These are phyloP conservation scores for Hibiscus syriacus DNA, from an alignment of 345 rosid genomes.

Conservation along the genomic window DNA sequence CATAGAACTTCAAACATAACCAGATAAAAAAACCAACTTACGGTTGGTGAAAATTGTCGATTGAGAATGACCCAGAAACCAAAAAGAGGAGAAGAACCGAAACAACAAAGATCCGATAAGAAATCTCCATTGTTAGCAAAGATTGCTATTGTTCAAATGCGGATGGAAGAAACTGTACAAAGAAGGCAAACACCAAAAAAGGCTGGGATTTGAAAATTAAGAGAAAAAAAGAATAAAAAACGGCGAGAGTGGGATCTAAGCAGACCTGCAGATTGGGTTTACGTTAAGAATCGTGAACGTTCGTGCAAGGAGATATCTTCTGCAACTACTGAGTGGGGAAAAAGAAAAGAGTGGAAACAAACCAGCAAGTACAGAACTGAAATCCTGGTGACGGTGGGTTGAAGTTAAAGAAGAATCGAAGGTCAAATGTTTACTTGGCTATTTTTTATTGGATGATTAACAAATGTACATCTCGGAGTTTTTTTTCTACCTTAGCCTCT, in stretches of 20 bases:
- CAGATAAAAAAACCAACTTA: slow-evolving; percentile 46
- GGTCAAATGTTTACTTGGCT: neutral
- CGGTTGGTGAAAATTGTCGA: slow-evolving; percentile 68
- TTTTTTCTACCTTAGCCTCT: neutral
- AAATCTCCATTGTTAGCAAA: slow-evolving; percentile 40
- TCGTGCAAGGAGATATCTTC: slow-evolving; percentile 14
- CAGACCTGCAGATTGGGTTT: slow-evolving; percentile 24
- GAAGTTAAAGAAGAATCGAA: neutral
- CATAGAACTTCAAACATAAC: neutral
- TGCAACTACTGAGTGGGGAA: slow-evolving; percentile 27
- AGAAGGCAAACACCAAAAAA: slow-evolving; percentile 19
- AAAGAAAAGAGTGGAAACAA: neutral
- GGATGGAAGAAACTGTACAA: slow-evolving; percentile 12
- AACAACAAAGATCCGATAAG: slow-evolving; percentile 26
- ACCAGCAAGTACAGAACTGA: neutral
- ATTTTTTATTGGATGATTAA: neutral
- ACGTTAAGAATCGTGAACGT: slow-evolving; percentile 49
- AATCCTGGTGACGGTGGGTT: neutral
- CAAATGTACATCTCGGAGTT: neutral
- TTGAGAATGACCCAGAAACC: slow-evolving; percentile 44
- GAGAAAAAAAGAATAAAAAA: slow-evolving; percentile 8
- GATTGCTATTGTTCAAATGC: slow-evolving; percentile 31
- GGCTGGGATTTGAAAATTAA: slow-evolving; percentile 9
- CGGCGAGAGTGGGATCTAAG: slow-evolving; percentile 33
- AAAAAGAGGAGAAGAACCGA: slow-evolving; percentile 34